Evolutionary conservation across 129 eudicot species (phyloP), one percentile per base, ranked within the genome.

Genomic region (Lactuca saligna): DNA sequence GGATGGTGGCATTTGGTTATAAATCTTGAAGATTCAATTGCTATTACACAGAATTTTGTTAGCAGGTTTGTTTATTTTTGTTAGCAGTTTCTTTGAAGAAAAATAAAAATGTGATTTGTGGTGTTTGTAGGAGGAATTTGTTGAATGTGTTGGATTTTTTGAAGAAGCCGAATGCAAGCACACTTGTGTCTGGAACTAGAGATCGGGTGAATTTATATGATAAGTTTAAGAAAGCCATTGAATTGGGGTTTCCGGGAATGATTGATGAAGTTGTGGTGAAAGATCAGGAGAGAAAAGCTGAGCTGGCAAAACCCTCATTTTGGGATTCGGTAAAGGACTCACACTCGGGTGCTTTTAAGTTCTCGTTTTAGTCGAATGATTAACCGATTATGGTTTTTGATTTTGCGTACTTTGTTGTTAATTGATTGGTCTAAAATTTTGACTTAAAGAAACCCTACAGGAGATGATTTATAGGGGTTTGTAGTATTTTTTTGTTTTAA

Each of bases 1-100:
- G 99, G 99, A 70, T 93, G 99, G 99, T 93, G 99, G 99, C 99
- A 93, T 89, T 81, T 93, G 84, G 99, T 93, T 61, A 89, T 93
- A 77, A 93, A 93, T 66, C 86, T 93, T 14, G 99, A 93, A 75
- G 97, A 93, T 60, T 93, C 99, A 12, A 80, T 93, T 17, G 99
- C 99, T 66, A 89, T 93, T 68, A 89, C 99, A 29, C 99, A 93
- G 71, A 93, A 93, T 76, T 93, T 76, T 75, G 99, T 89, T 68
- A 89, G 99, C 95, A 92, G 96, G 98, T 92, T 77, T 61, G 25
- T 56, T 63, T 31, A 53, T 50, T 17, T 16, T 42, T 25, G 29
- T 25, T 25, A 25, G 29, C 29, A 25, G 29, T 25, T 25, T 25
- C 29, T 35, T 35, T 35, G 38, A 35, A 35, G 6, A 35, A 35